Evolutionary conservation across 495 filamentous ascomycete genomes (phyloP).

Genomic region (Pyrenopolyporus hunteri): DNA sequence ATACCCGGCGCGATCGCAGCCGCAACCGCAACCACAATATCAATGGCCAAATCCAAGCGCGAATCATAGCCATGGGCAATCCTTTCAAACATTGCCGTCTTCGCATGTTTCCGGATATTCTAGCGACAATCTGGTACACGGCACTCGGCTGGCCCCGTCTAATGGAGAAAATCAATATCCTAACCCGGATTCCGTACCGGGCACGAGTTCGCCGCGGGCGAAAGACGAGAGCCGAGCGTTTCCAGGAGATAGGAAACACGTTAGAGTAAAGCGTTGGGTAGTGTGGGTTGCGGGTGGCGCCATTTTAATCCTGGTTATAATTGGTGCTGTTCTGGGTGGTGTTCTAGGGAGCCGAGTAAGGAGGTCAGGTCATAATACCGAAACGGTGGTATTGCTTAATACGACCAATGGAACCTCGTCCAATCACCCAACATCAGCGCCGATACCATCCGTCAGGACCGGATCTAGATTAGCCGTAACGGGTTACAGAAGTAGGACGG

Average conservation of each 20-base stretch:
- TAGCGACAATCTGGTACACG: conserved; percentile 3
- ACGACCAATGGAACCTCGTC: conserved; percentile 17
- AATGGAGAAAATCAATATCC: conserved; percentile 8
- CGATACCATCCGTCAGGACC: conserved; percentile 1
- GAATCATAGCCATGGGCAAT: conserved; percentile 18
- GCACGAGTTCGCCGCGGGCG: conserved; percentile 8
- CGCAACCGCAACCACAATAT: conserved; percentile 1
- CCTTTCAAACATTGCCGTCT: conserved; percentile 13
- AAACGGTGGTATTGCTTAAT: not conserved
- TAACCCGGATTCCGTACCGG: not conserved
- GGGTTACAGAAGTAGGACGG: conserved; percentile 19
- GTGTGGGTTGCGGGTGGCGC: conserved; percentile 8
- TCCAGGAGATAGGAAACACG: not conserved
- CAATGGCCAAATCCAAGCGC: conserved; percentile 1
- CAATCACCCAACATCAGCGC: not conserved
- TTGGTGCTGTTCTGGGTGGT: conserved; percentile 15
- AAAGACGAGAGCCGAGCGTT: not conserved
- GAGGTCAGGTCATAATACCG: not conserved
- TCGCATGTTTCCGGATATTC: conserved; percentile 19
- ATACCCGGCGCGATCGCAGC: not conserved
- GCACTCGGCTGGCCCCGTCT: not conserved
- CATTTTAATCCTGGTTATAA: not conserved
- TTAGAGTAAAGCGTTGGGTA: conserved; percentile 17
- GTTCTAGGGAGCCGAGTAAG: conserved; percentile 1
- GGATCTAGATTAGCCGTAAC: conserved; percentile 26